Base-by-base conservation (phyloP, 2,329 filamentous ascomycete genomes). In the Penicillium sp. region DNA sequence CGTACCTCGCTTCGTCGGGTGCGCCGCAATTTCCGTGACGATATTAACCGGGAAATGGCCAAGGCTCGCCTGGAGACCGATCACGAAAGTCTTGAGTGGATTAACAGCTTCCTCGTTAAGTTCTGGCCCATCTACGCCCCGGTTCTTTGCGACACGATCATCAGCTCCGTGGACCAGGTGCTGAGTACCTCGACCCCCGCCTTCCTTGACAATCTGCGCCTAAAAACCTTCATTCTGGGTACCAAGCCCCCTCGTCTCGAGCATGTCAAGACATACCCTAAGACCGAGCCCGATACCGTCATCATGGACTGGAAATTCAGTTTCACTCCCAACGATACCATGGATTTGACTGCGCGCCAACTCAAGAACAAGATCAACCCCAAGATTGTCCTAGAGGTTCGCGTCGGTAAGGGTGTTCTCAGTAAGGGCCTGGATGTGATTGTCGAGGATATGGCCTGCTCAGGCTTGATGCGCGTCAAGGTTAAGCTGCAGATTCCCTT, bases 221-320 rank as follows among this genome's bases (percentile, higher is more conserved):
- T 99, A 78, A 96, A 93, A 77, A 93, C 89, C 0, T 99, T 99
- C 74, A 91, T 93, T 0, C 84, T 99, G 14, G 95, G 95, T 55
- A 93, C 91, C 9, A 99, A 99, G 78, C 93, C 95, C 27, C 96
- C 96, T 6, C 88, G 95, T 29, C 85, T 99, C 81, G 95, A 99
- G 77, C 93, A 98, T 70, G 95, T 99, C 75, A 98, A 96, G 81
- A 96, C 95, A 0, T 97, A 99, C 68, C 93, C 93, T 57, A 96
- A 95, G 75, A 91, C 91, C 1, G 92, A 97, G 66, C 93, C 97
- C 62, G 95, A 99, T 71, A 88, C 93, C 57, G 92, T 99, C 43
- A 85, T 98, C 69, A 99, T 99, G 95, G 95, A 99, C 74, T 99
- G 95, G 95, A 96, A 96, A 70, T 99, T 99, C 77, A 98, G 93